Percentiles rank a stretch among this genome's conserved stretches.
Conservation (phyloP, 169 alveolate genomes). For the Eimeria necatrix region DNA sequence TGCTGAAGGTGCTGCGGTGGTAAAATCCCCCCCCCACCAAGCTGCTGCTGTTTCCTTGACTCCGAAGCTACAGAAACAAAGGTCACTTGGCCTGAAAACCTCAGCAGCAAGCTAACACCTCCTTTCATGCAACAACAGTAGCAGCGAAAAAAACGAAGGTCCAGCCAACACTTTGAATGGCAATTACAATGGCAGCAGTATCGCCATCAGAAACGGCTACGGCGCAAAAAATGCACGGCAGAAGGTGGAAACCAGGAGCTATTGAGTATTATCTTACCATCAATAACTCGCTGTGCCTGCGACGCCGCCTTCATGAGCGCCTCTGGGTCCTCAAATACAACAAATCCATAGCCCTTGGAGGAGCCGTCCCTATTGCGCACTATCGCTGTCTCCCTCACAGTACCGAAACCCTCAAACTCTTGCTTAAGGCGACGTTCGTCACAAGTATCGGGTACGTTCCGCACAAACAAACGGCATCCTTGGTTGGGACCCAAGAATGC, state of each 20-base stretch:
- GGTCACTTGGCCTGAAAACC: constrained; percentile 72
- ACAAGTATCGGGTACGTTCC: constrained; percentile 77
- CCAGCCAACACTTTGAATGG: neutral
- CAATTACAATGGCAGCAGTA: neutral
- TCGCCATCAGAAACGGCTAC: neutral
- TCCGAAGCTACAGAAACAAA: constrained; percentile 78
- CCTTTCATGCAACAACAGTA: neutral
- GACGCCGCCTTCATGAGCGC: constrained; percentile 75
- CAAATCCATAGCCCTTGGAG: constrained; percentile 91
- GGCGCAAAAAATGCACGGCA: neutral
- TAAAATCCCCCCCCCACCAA: constrained; percentile 26
- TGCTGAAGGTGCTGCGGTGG: constrained; percentile 70
- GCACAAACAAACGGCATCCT: constrained; percentile 72
- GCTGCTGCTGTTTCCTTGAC: constrained; percentile 49
- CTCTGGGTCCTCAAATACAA: constrained; percentile 87
- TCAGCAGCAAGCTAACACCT: neutral
- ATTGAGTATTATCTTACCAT: constrained; percentile 3
- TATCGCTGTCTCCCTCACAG: constrained; percentile 82
- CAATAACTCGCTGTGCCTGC: constrained; percentile 74
- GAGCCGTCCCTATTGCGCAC: constrained; percentile 89
- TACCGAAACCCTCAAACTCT: constrained; percentile 75
- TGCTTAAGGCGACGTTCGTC: constrained; percentile 69
- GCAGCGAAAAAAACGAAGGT: neutral
- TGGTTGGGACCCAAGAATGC: constrained; percentile 60
- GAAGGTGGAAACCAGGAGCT: neutral